Base-by-base conservation (phyloP, 164 flowering plant species). In the Cinnamomum micranthum region DNA sequence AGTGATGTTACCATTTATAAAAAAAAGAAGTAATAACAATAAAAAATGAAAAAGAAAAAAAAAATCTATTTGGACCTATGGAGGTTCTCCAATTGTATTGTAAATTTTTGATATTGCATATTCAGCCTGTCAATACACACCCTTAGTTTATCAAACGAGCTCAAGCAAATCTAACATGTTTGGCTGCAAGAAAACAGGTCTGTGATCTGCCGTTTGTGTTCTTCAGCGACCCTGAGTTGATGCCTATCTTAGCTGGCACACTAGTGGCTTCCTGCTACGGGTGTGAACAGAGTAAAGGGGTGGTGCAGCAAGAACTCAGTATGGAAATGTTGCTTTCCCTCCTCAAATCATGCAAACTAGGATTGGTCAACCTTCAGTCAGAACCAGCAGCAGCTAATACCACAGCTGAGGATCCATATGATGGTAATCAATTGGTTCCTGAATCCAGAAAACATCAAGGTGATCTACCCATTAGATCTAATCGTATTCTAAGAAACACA, bases 171-270 rank as follows among this genome's bases (percentile, higher is more conserved):
- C 79, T 79, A 73, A 86, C 77, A 62, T 15, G 17, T 27, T 77
- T 66, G n/a, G 65, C 58, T 65, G 31, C 20, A 52, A 66, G 65
- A 50, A 25, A 52, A 71, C 93, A 94, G 98, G 89, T 94, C 11
- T 94, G 98, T 73, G 98, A 94, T 87, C 87, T 92, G 72, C 98
- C 98, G 3, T 92, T 94, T 59, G 90, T 83, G 72, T 94, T 94
- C 88, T 94, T 94, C 84, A 94, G 98, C 51, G 93, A 92, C 74
- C 92, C 96, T 9, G 91, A 89, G 73, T 78, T 92, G 85, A 90
- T 90, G 90, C 97, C 98, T 62, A 78, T 87, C 50, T 84, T 94
- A 80, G 96, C 90, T 25, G 89, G 95, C 73, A 89, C 96, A 5
- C 83, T 94, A 10, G 91, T 94, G 55, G 92, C 97, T 71, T 90